These are phyloP conservation scores for Cryphonectria parasitica DNA, from an alignment of 2,329 filamentous ascomycete species.

Conservation along the genomic window DNA sequence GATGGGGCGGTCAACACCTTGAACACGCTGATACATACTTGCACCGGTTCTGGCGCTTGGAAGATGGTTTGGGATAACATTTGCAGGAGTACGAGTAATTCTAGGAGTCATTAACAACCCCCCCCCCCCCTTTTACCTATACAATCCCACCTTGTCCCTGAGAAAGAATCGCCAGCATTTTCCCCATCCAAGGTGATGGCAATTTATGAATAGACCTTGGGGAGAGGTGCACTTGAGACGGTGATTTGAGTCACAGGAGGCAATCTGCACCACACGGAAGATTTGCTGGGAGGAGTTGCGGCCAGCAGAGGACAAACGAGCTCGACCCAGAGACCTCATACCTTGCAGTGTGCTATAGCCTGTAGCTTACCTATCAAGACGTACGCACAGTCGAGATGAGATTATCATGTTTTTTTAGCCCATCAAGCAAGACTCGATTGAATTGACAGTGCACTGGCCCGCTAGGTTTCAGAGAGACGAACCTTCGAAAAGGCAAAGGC, in stretches of 20 bases:
- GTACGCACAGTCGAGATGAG: neutral
- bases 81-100: neutral
- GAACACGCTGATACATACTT: neutral
- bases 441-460: neutral
- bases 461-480: neutral
- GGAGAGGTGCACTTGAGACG: neutral
- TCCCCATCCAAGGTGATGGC: neutral
- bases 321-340: neutral
- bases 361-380: neutral
- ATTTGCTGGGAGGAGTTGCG: neutral
- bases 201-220: neutral
- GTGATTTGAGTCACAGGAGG: neutral
- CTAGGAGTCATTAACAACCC: neutral
- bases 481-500: neutral
- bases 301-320: neutral
- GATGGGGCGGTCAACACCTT: neutral
- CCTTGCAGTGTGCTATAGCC: neutral
- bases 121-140: neutral
- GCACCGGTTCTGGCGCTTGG: neutral
- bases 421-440: neutral
- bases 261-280: neutral
- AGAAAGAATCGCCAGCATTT: neutral
- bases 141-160: neutral
- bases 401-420: neutral
- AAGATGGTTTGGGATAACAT: conserved; percentile 1